These are phyloP conservation scores for Colletotrichum coccodes DNA, from an alignment of 2,329 filamentous ascomycete species.

Conservation along the genomic window DNA sequence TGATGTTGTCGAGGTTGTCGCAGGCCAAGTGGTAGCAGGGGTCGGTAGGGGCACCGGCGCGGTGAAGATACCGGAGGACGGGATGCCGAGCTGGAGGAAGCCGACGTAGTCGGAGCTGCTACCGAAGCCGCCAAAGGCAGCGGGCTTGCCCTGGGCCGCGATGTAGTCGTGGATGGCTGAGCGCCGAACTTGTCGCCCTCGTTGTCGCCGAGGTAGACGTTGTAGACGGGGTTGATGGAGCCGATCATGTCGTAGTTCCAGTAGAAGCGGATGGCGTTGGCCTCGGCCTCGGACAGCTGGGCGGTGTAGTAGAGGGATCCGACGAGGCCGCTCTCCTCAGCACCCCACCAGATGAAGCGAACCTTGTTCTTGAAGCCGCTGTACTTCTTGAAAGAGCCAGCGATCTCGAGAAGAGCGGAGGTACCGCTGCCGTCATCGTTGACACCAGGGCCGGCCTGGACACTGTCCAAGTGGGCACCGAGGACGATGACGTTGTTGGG, in stretches of 20 bases:
- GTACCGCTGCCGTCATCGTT: conserved; percentile 54
- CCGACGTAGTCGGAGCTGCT: conserved; percentile 52
- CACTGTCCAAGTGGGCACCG: conserved; percentile 53
- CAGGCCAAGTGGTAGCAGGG: conserved; percentile 52
- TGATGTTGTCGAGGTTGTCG: conserved; percentile 52
- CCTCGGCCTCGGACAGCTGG: conserved; percentile 47
- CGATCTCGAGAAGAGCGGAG: conserved; percentile 50
- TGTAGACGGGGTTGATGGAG: conserved; percentile 51
- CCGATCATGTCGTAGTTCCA: conserved; percentile 79
- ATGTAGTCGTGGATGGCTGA: conserved; percentile 47
- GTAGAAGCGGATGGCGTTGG: conserved; percentile 71
- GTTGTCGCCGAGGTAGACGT: conserved; percentile 51
- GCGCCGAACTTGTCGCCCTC: conserved; percentile 48
- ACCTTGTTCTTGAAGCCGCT: conserved; percentile 53
- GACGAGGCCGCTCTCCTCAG: conserved; percentile 55
- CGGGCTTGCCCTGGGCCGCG: conserved; percentile 44
- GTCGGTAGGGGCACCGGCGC: conserved; percentile 47
- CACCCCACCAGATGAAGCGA: conserved; percentile 55
- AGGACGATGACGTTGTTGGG: conserved; percentile 53
- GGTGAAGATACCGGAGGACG: conserved; percentile 52
- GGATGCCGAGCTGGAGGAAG: conserved; percentile 52
- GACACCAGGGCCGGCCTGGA: conserved; percentile 50
- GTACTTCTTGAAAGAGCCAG: conserved; percentile 48
- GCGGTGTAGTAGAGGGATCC: conserved; percentile 54
- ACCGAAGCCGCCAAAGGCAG: conserved; percentile 47